Base-by-base conservation (phyloP, 306 rosid genomes). In the Echinosophora koreensis region DNA sequence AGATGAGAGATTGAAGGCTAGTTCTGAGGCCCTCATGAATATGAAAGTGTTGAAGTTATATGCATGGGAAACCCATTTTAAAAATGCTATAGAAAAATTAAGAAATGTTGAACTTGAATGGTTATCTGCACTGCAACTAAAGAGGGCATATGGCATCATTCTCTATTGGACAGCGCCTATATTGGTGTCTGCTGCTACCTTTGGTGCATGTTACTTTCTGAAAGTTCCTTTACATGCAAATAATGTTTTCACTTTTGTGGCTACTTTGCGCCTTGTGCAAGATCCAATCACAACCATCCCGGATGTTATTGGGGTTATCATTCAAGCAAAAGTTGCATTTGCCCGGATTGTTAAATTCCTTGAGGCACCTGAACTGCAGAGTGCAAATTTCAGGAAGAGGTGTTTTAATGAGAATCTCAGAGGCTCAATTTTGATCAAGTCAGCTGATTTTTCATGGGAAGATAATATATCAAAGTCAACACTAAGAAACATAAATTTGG, bases 261-360 rank as follows among this genome's bases (percentile, higher is more conserved):
- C 98, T 34, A 87, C 98, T 39, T 66, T 93, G n/a, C 84, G 97
- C 65, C 94, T 93, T 37, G 91, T 90, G 80, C 98, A 93, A 83
- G 90, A 88, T 1, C 97, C 97, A 1, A 81, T 93, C 22, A 44
- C 73, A 49, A 4, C 56, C 4, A 82, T 93, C 5, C 85, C 97
- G 0, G 98, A 90, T 69, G 91, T 91, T 27, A 50, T 89, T 41
- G 90, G 82, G 5, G 90, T 54, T 27, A 66, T 85, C 71, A 90
- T 93, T 86, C 97, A 91, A 80, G 91, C 98, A 38, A 89, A 87
- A 54, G 88, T 93, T 76, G 86, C 98, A 3, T 90, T 88, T 71
- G 14, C 78, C 2, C 87, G 98, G 28, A 87, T 93, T 69, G 39
- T 73, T 13, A 84, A 84, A 42, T 90, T 90, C 81, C 87, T 93